Evolutionary conservation across 2,329 filamentous ascomycete genomes (phyloP), one percentile per base, ranked within the genome.

Genomic region (Verticillium isaacii): DNA sequence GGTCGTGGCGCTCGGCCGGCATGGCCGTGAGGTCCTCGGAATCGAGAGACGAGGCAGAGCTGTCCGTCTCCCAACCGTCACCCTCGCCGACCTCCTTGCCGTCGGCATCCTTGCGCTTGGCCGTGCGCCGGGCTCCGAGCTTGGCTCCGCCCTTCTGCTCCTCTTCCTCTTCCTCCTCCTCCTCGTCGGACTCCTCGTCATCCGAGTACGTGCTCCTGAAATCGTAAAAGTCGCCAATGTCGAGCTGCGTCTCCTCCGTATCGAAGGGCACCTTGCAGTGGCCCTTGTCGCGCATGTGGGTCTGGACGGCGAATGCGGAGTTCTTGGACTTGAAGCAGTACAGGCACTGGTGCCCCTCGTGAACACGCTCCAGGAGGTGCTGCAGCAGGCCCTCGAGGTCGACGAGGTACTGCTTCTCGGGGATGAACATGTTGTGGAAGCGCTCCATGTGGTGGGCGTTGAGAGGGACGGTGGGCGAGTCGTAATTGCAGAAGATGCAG

Each of bases 251-350:
- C 39, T 90, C 89, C 72, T 97, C 92, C 0, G 88, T 89, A 59
- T 89, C 88, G 74, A 94, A 99, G 0, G 92, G 93, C 68, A 99
- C 96, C 85, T 93, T 97, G 83, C 94, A 98, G 77, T 99, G 95
- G 1, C 92, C 90, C 73, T 93, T 94, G 74, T 99, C 95, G 55
- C 92, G 89, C 95, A 99, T 99, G 74, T 99, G 95, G 0, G 93
- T 97, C 72, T 97, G 93, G 32, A 93, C 87, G 19, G 91, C 94
- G 62, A 89, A 87, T 0, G 90, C 82, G 14, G 89, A 93, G 65
- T 89, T 86, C 72, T 95, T 91, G 54, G 89, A 76, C 75, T 95
- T 96, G 72, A 91, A 89, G 73, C 95, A 99, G 72, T 89, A 93
- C 56, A 99, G 76, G 74, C 95, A 99, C 74, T 96, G 89, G 72